Evolutionary conservation across 164 flowering plant genomes (phyloP), one percentile per base, ranked within the genome.

Genomic region (Platanus orientalis): DNA sequence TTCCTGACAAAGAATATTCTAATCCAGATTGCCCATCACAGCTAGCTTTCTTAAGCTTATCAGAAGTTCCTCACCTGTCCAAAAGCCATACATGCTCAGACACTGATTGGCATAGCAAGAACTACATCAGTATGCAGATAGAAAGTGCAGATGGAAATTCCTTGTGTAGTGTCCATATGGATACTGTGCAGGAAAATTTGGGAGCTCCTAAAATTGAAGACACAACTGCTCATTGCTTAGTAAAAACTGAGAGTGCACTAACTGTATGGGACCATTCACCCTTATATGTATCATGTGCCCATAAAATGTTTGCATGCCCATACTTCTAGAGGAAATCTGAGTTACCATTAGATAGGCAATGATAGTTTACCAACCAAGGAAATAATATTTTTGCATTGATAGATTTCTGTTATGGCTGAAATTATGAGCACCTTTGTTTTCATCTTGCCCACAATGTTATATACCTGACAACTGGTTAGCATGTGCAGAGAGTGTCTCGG

Each of bases 401-500:
- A 20, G 6, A 52, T 21, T 51, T 24, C 23, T 16, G 1, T 62
- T 24, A 26, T 14, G 47, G 42, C 6, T 5, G 16, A 45, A 24
- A 1, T 36, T 30, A 34, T 21, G 42, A 1, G 1, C 42, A 36
- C 42, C 42, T 36, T 36, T 36, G 42, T 36, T 36, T 36, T 16
- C 20, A 7, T 17, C 51, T n/a, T n/a, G 23, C 14, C 36, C 23
- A 14, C 16, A 29, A 16, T 62, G 39, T 47, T 64, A 47, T 6
- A 17, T 39, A 40, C 6, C 53, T 27, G 7, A 34, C 49, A 52
- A 53, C 24, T 50, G 52, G 21, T 12, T 67, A 69, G 65, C 62
- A 69, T 53, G n/a, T 81, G 78, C 83, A 80, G 79, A 80, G 71
- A 72, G 77, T 61, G 49, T 47, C 82, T 61, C 76, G 66, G 67